Percentiles rank a stretch among this genome's conserved stretches.
Conservation (phyloP, 495 filamentous ascomycete genomes). For the Schizothecium vesticola region DNA sequence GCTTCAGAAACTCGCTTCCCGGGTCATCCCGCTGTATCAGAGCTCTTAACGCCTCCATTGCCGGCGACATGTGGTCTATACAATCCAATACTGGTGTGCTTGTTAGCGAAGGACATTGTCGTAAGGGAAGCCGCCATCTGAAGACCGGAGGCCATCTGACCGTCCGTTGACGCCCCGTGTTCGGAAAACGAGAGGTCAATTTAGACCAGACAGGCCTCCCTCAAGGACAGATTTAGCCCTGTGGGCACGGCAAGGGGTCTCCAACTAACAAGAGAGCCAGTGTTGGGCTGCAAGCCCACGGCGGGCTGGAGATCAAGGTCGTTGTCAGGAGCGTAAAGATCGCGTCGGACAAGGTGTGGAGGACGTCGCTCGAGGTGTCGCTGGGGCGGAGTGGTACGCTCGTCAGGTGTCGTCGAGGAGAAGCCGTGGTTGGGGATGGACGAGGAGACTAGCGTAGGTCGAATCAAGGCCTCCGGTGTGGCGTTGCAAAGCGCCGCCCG, state of each 20-base stretch:
- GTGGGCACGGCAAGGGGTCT: neutral
- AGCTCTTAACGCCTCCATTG: constrained; percentile 16
- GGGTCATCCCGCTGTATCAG: constrained; percentile 24
- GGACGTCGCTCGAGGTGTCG: neutral
- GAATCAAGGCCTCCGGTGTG: too few species aligned
- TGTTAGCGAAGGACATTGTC: neutral
- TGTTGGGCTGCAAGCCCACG: neutral
- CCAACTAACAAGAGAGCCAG: neutral
- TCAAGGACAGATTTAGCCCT: neutral
- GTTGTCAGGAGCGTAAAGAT: neutral
- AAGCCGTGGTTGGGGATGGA: neutral
- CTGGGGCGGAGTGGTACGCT: neutral
- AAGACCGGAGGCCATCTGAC: neutral
- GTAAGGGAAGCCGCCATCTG: neutral
- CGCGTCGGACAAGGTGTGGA: neutral
- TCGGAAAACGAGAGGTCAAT: neutral
- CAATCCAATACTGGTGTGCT: neutral
- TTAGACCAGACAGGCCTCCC: neutral
- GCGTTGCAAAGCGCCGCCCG: too few species aligned
- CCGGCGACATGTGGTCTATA: neutral
- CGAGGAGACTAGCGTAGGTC: neutral
- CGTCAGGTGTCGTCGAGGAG: neutral
- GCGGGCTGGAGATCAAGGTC: neutral
- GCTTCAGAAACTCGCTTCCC: constrained; percentile 32
- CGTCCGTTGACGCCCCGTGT: neutral